Evolutionary conservation across 2,329 filamentous ascomycete species (phyloP).

Genomic region (Pestalotiopsis sp.): DNA sequence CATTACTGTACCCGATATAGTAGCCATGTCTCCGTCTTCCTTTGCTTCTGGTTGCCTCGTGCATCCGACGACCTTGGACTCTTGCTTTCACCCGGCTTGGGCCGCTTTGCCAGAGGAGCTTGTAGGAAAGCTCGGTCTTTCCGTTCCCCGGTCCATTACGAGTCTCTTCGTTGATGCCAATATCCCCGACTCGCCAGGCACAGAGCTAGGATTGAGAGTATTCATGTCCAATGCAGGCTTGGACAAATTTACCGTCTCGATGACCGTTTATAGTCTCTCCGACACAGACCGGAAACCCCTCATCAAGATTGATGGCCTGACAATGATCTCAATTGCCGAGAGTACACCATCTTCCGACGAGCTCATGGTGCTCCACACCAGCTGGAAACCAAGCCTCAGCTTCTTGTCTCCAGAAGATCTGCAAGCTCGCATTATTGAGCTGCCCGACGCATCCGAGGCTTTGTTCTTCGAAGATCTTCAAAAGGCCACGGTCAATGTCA

Average conservation of each 20-base stretch:
- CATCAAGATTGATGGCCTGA: slow-evolving; percentile 7
- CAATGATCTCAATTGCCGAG: slow-evolving; percentile 5
- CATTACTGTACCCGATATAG: slow-evolving; percentile 3
- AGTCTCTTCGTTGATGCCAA: slow-evolving; percentile 2
- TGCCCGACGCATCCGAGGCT: background rate
- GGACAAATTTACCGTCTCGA: background rate
- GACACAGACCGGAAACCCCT: background rate
- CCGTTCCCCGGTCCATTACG: slow-evolving; percentile 1
- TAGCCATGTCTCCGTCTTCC: slow-evolving; percentile 3
- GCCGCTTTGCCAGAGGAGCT: background rate
- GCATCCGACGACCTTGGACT: slow-evolving; percentile 5
- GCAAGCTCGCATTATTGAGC: background rate
- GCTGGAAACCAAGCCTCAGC: slow-evolving; percentile 4
- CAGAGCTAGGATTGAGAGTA: slow-evolving; percentile 5
- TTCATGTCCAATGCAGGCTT: background rate
- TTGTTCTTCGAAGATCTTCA: slow-evolving; percentile 8
- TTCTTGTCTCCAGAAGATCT: slow-evolving; percentile 2
- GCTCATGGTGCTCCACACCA: slow-evolving; percentile 1
- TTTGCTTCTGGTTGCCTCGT: background rate
- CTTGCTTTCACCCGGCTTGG: slow-evolving; percentile 11
- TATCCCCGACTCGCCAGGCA: background rate
- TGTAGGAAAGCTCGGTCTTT: slow-evolving; percentile 4
- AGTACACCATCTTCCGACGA: background rate
- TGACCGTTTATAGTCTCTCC: background rate
- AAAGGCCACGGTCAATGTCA: slow-evolving; percentile 10